Percentiles rank a stretch among this genome's conserved stretches.
Evolutionary conservation across 495 filamentous ascomycete species (phyloP).

Genomic region (Physcia stellaris): DNA sequence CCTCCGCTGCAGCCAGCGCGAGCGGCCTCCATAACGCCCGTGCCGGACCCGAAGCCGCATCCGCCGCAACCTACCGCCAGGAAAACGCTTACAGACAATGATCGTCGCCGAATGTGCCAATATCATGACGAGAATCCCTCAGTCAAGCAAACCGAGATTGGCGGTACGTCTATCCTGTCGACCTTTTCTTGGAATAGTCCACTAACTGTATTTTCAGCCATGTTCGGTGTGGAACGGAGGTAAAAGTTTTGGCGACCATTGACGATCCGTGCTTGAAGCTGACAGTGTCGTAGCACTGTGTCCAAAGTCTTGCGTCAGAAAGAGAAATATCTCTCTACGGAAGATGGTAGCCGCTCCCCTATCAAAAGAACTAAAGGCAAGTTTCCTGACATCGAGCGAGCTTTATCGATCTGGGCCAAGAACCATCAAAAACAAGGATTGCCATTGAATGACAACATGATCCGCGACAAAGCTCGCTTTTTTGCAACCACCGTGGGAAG

Average conservation of each 20-base stretch:
- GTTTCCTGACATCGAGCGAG: slow-evolving; percentile 88
- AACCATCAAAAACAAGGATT: slow-evolving; percentile 70
- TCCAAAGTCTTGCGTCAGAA: slow-evolving; percentile 95
- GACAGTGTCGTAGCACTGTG: slow-evolving; percentile 57
- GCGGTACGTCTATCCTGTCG: slow-evolving; percentile 56
- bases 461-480: slow-evolving; percentile 74
- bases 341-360: slow-evolving; percentile 78
- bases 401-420: slow-evolving; percentile 76
- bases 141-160: slow-evolving; percentile 97
- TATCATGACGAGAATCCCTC: slow-evolving; percentile 90
- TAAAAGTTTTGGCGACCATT: slow-evolving; percentile 29
- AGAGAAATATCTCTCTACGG: slow-evolving; percentile 85
- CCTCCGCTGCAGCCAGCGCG: slow-evolving; percentile 40
- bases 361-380: slow-evolving; percentile 82
- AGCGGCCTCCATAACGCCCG: slow-evolving; percentile 33
- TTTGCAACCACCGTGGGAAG: slow-evolving; percentile 69
- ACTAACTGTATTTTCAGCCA: no score
- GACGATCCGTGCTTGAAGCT: slow-evolving; percentile 14
- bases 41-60: slow-evolving; percentile 33
- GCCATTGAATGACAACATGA: slow-evolving; percentile 64
- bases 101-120: slow-evolving; percentile 84
- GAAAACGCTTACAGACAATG: slow-evolving; percentile 85
- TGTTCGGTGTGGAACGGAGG: slow-evolving; percentile 98
- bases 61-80: slow-evolving; percentile 53
- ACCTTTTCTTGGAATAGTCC: no score